phyloP scores from a whole-genome alignment of 306 rosid genomes.

The Cucurbita ficifolia region DNA sequence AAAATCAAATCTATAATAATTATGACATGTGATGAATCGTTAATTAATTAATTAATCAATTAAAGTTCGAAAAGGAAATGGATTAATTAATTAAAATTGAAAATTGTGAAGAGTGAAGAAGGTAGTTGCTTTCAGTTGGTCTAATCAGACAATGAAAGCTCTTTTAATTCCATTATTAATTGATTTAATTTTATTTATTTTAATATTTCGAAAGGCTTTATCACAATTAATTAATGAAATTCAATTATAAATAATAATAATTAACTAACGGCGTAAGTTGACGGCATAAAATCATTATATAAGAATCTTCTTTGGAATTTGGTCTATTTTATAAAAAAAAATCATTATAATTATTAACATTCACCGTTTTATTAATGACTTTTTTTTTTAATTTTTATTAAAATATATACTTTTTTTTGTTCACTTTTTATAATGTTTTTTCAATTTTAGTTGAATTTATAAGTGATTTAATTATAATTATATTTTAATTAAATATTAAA shows the following conservation, averaged over 20 bases:
- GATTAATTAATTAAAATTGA: neutral
- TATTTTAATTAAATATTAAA: too few relatives aligned
- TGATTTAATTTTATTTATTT: neutral
- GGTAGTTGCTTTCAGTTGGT: slow-evolving; percentile 6
- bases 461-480: too few relatives aligned
- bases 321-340: too few relatives aligned
- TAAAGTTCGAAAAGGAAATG: neutral
- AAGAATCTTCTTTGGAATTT: neutral
- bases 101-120: neutral
- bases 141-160: slow-evolving; percentile 4
- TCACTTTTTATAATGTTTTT: too few relatives aligned
- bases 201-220: neutral
- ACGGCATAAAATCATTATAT: neutral
- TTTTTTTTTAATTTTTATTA: too few relatives aligned
- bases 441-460: too few relatives aligned
- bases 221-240: neutral
- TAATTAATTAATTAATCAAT: neutral
- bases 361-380: too few relatives aligned
- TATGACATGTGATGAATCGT: neutral
- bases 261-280: neutral
- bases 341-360: too few relatives aligned
- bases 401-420: too few relatives aligned
- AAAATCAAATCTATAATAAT: neutral
- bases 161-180: neutral
- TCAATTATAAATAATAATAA: neutral